phyloP scores from a whole-genome alignment of 208 protist species.

The Crithidia brevicula region DNA sequence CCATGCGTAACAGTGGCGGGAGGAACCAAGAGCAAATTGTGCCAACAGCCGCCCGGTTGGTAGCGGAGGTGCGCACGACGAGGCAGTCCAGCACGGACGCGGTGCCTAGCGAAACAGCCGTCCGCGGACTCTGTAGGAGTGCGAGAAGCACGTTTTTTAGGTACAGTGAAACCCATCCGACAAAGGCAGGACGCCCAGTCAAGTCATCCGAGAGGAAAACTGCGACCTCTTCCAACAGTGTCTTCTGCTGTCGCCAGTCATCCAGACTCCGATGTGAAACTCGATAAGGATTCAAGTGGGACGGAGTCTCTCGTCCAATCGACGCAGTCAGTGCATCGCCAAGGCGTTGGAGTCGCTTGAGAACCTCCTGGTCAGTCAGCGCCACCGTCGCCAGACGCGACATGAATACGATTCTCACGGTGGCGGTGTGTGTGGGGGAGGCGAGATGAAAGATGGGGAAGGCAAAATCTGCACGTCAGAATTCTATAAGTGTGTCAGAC shows the following conservation, averaged over 20 bases:
- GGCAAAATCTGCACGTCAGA: too few species aligned
- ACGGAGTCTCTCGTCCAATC: not conserved
- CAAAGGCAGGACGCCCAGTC: slow-evolving; percentile 32
- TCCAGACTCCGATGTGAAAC: slow-evolving; percentile 2
- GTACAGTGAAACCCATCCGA: slow-evolving; percentile 45
- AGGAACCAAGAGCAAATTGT: slow-evolving; percentile 59
- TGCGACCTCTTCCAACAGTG: slow-evolving; percentile 36
- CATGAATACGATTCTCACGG: slow-evolving; percentile 5
- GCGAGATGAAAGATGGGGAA: too few species aligned
- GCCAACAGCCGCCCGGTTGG: slow-evolving; percentile 9
- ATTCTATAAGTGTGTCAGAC: too few species aligned
- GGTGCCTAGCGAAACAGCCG: slow-evolving; percentile 16
- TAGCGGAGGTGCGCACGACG: not conserved
- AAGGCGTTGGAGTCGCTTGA: slow-evolving; percentile 37
- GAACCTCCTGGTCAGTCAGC: slow-evolving; percentile 25
- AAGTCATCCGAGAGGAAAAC: slow-evolving; percentile 38
- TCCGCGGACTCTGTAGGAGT: slow-evolving; percentile 52
- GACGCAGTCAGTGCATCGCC: slow-evolving; percentile 23
- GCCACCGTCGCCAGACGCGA: slow-evolving; percentile 1
- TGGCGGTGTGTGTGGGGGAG: too few species aligned
- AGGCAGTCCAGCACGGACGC: slow-evolving; percentile 21
- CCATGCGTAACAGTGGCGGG: slow-evolving; percentile 36
- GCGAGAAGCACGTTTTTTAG: slow-evolving; percentile 46
- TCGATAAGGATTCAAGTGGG: slow-evolving; percentile 1
- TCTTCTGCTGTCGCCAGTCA: slow-evolving; percentile 35